Evolutionary conservation across 1,284 basidiomycete genomes (phyloP).

Genomic region (Cutaneotrichosporon dermatis): DNA sequence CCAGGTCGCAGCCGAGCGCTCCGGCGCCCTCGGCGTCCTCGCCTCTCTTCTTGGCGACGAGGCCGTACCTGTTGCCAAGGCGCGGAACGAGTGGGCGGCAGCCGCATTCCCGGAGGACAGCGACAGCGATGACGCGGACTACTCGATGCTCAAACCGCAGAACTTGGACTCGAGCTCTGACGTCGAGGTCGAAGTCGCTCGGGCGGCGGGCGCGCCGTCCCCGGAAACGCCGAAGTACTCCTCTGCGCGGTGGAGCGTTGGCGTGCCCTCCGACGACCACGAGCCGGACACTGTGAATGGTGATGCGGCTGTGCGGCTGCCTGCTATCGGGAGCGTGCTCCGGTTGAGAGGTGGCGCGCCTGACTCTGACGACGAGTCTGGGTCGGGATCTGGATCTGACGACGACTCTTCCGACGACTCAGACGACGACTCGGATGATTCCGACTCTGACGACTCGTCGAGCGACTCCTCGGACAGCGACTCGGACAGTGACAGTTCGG

Average conservation of each 20-base stretch:
- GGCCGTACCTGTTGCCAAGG: constrained; percentile 1
- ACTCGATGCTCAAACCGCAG: constrained; percentile 10
- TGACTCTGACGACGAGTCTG: not conserved
- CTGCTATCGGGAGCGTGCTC: not conserved
- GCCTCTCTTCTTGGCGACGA: constrained; percentile 27
- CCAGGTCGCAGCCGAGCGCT: constrained; percentile 27
- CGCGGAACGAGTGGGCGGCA: constrained; percentile 15
- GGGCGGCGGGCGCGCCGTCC: constrained; percentile 6
- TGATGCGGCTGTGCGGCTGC: no score
- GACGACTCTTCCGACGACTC: constrained; percentile 10
- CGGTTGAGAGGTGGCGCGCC: constrained; percentile 1
- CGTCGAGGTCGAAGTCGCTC: constrained; percentile 19
- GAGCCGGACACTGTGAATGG: not conserved
- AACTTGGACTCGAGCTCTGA: constrained; percentile 7
- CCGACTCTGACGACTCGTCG: constrained; percentile 16
- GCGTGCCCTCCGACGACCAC: not conserved
- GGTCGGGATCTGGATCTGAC: not conserved
- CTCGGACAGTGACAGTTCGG: constrained; percentile 6
- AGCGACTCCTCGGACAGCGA: not conserved
- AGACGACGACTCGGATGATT: constrained; percentile 12
- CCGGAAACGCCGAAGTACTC: constrained; percentile 1
- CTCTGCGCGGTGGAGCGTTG: not conserved
- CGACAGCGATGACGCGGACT: constrained; percentile 23
- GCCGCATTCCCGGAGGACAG: constrained; percentile 23
- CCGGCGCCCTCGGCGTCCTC: constrained; percentile 27